Evolutionary conservation across 164 flowering plant genomes (phyloP).

Genomic region (Vitis amurensis): DNA sequence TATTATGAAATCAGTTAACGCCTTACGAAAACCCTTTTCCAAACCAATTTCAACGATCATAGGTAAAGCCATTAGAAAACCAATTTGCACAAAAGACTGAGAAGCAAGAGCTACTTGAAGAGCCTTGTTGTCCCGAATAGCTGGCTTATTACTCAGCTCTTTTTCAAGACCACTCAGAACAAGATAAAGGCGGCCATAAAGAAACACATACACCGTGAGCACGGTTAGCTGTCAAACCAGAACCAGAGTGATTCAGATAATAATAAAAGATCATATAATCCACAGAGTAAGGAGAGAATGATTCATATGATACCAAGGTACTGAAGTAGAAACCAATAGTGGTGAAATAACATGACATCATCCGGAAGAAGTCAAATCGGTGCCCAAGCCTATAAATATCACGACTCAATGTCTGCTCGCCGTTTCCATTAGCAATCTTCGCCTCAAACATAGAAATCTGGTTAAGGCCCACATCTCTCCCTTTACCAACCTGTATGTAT

Average conservation of each 20-base stretch:
- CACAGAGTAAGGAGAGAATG: background rate
- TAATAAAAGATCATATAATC: background rate
- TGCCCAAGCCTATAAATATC: slow-evolving; percentile 71
- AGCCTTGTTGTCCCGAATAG: slow-evolving; percentile 48
- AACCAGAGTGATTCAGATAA: slow-evolving; percentile 6
- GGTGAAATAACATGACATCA: slow-evolving; percentile 64
- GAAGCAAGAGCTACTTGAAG: slow-evolving; percentile 72
- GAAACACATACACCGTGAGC: slow-evolving; percentile 54
- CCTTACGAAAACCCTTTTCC: slow-evolving; percentile 63
- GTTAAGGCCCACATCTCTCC: slow-evolving; percentile 72
- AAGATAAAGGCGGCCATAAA: slow-evolving; percentile 68
- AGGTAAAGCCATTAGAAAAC: slow-evolving; percentile 59
- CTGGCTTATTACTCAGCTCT: slow-evolving; percentile 29
- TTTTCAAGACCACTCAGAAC: slow-evolving; percentile 66
- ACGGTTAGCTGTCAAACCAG: slow-evolving; percentile 49
- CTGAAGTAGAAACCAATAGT: slow-evolving; percentile 67
- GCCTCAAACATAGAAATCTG: slow-evolving; percentile 73
- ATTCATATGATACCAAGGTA: slow-evolving; percentile 42
- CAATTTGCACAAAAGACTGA: slow-evolving; percentile 65
- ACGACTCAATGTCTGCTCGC: slow-evolving; percentile 68
- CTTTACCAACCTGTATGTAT: slow-evolving; percentile 75
- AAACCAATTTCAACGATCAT: slow-evolving; percentile 74
- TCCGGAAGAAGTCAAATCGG: slow-evolving; percentile 70
- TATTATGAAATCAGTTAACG: slow-evolving; percentile 52
- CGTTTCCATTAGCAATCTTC: slow-evolving; percentile 70